Conservation (phyloP, 2,329 filamentous ascomycete species). For the Penicillium expansum region DNA sequence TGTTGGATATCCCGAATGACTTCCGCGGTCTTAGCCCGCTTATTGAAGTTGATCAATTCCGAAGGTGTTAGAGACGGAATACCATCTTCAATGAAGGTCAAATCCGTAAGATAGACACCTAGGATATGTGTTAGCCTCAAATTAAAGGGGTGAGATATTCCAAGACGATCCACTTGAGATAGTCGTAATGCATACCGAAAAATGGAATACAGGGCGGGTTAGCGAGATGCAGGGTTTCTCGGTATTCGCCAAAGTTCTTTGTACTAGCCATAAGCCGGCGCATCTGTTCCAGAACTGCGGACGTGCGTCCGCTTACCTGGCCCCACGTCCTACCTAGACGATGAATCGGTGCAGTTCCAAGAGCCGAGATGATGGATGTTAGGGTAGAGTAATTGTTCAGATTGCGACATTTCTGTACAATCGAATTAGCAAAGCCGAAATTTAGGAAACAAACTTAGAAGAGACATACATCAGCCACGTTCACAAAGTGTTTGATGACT, state of each 20-base stretch:
- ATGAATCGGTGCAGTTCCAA: constrained; percentile 92
- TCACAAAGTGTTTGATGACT: constrained; percentile 97
- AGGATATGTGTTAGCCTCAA: constrained; percentile 19
- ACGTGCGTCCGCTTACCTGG: constrained; percentile 82
- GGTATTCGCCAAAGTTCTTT: constrained; percentile 97
- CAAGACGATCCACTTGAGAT: not conserved
- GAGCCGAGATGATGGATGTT: constrained; percentile 94
- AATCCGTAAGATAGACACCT: constrained; percentile 95
- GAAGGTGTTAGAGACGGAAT: constrained; percentile 96
- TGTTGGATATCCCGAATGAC: constrained; percentile 98
- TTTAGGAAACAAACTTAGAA: not conserved
- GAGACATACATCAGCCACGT: constrained; percentile 76
- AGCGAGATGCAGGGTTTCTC: constrained; percentile 85
- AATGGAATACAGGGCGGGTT: constrained; percentile 98
- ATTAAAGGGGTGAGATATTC: not conserved
- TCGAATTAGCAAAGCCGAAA: constrained; percentile 4
- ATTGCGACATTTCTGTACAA: constrained; percentile 75
- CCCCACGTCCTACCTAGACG: constrained; percentile 92
- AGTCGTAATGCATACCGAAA: constrained; percentile 65
- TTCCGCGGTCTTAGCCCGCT: constrained; percentile 95
- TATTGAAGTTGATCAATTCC: constrained; percentile 96
- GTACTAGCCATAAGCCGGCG: constrained; percentile 92
- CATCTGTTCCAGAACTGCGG: constrained; percentile 80
- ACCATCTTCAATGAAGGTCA: constrained; percentile 98
- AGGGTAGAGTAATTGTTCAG: constrained; percentile 97